Evolutionary conservation across 805 yeast genomes (phyloP).

Genomic region (Kodamaea laetipori): DNA sequence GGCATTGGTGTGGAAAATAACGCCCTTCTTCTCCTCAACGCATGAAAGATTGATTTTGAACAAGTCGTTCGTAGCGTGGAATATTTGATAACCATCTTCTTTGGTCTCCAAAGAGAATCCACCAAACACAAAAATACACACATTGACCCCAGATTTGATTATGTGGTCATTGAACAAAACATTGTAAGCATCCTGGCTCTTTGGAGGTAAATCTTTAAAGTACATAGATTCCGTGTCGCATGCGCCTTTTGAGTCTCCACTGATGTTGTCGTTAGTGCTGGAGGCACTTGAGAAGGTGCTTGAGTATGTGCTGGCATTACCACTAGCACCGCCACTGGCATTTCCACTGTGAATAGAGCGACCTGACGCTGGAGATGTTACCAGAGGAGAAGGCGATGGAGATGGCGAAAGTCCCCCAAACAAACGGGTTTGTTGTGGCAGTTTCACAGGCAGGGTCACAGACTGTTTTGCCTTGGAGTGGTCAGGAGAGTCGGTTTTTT

Average conservation of each 20-base stretch:
- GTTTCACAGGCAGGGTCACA: background rate
- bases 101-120: conserved; percentile 30
- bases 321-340: background rate
- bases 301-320: background rate
- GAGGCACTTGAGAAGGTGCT: conserved; percentile 1
- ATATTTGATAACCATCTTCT: conserved; percentile 21
- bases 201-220: background rate
- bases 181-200: background rate
- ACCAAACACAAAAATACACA: conserved; percentile 41
- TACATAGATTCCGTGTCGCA: background rate
- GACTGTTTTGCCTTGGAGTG: background rate
- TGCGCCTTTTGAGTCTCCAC: background rate
- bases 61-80: conserved; percentile 36
- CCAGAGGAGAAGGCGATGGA: conserved; percentile 4
- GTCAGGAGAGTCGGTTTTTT: background rate
- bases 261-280: background rate
- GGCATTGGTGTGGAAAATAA: conserved; percentile 25
- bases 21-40: conserved; percentile 18
- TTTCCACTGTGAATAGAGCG: background rate
- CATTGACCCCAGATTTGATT: conserved; percentile 14
- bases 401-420: conserved; percentile 1
- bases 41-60: conserved; percentile 36
- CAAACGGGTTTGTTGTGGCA: background rate
- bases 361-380: background rate
- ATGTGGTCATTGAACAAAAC: conserved; percentile 14